Conservation (phyloP, 345 rosid species). For the Hibiscus syriacus region DNA sequence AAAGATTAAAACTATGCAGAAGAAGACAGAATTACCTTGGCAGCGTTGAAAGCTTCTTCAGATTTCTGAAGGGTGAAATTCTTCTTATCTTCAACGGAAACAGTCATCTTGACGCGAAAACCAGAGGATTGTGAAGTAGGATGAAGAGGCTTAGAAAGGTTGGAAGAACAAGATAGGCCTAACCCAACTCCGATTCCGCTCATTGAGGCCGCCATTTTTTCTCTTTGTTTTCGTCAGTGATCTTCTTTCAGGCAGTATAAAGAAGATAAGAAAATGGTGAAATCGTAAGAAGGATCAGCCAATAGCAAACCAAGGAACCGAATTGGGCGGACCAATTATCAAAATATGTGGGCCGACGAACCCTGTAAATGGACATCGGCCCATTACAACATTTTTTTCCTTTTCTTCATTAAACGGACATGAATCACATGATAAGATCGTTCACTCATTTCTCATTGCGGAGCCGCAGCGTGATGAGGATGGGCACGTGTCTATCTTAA, state of each 20-base stretch:
- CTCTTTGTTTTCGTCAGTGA: background rate
- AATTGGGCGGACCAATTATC: background rate
- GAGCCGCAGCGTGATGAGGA: too few species aligned
- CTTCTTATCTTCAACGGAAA: conserved; percentile 61
- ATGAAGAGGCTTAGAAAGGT: conserved; percentile 18
- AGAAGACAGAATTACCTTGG: conserved; percentile 41
- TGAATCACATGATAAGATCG: too few species aligned
- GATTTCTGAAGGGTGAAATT: conserved; percentile 71
- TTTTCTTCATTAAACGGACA: too few species aligned
- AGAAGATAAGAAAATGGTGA: conserved; percentile 13
- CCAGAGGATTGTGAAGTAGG: conserved; percentile 29
- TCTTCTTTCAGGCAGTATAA: background rate
- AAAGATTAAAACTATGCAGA: background rate
- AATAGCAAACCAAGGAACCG: background rate
- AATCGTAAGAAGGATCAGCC: background rate
- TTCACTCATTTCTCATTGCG: too few species aligned
- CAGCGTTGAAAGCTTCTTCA: conserved; percentile 73
- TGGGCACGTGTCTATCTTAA: too few species aligned
- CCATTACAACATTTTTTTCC: background rate
- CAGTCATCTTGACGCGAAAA: conserved; percentile 43
- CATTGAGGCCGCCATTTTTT: conserved; percentile 38
- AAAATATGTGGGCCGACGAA: background rate
- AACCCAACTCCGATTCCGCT: conserved; percentile 41
- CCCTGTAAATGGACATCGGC: background rate
- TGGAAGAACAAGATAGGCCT: conserved; percentile 41